These are phyloP conservation scores for Vanderwaltozyma yarrowii DNA, from an alignment of 805 yeast genomes.

Conservation along the genomic window DNA sequence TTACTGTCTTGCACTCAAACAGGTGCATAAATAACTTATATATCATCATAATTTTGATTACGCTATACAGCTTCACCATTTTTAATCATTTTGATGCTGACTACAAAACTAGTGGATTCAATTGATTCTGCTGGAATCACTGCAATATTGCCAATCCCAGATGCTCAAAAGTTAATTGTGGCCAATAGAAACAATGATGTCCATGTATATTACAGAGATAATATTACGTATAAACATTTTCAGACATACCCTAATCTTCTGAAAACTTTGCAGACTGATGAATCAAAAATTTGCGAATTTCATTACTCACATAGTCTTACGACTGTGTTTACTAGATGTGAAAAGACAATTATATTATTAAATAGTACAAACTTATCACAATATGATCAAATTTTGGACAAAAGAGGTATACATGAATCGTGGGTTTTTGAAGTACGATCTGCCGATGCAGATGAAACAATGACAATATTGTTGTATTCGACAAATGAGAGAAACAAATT, in stretches of 20 bases:
- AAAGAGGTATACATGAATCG: slow-evolving; percentile 19
- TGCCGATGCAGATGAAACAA: slow-evolving; percentile 4
- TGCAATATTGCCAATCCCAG: slow-evolving; percentile 18
- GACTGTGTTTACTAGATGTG: slow-evolving; percentile 23
- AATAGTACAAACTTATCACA: slow-evolving; percentile 24
- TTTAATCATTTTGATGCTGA: slow-evolving; percentile 20
- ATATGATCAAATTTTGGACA: slow-evolving; percentile 26
- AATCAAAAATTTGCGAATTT: slow-evolving; percentile 12
- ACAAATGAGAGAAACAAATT: slow-evolving; percentile 12
- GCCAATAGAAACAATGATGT: slow-evolving; percentile 22
- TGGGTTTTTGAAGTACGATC: slow-evolving; percentile 16
- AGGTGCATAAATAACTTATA: too few species aligned
- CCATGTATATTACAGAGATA: slow-evolving; percentile 21
- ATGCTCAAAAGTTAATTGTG: slow-evolving; percentile 18
- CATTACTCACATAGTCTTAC: slow-evolving; percentile 17
- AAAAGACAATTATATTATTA: slow-evolving; percentile 16
- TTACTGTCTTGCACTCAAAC: too few species aligned
- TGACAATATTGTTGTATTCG: slow-evolving; percentile 14
- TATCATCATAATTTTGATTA: too few species aligned
- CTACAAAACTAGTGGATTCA: slow-evolving; percentile 13
- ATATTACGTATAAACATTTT: slow-evolving; percentile 12
- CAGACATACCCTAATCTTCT: slow-evolving; percentile 23
- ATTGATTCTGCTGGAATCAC: slow-evolving; percentile 14
- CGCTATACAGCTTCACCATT: too few species aligned
- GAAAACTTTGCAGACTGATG: slow-evolving; percentile 13